Evolutionary conservation across 176 grass and related monocot species (phyloP).

Genomic region (Ampelocalamus luodianensis): DNA sequence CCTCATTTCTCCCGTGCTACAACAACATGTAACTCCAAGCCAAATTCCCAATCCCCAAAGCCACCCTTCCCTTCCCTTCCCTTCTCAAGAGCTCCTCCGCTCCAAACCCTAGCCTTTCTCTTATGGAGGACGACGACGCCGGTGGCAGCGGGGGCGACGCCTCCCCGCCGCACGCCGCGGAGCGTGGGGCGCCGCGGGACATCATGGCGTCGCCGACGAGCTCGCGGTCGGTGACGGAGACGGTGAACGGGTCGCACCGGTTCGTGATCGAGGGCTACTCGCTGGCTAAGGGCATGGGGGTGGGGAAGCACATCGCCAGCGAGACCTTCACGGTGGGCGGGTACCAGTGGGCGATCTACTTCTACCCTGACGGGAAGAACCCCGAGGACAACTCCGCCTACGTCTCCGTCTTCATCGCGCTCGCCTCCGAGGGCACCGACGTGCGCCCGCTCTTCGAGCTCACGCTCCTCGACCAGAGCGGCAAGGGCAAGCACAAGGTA

Average conservation of each 20-base stretch:
- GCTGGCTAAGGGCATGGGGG: constrained; percentile 91
- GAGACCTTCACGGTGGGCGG: constrained; percentile 89
- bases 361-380: constrained; percentile 96
- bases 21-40: background rate
- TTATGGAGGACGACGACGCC: constrained; percentile 52
- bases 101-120: constrained; percentile 43
- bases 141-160: constrained; percentile 53
- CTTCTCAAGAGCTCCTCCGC: background rate
- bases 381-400: constrained; percentile 90
- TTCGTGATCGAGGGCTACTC: constrained; percentile 97
- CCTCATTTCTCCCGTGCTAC: background rate
- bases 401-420: constrained; percentile 92
- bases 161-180: constrained; percentile 56
- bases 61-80: background rate
- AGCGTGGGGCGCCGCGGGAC: constrained; percentile 38
- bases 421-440: constrained; percentile 86
- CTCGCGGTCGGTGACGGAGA: constrained; percentile 89
- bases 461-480: constrained; percentile 89
- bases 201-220: constrained; percentile 76
- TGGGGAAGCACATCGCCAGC: constrained; percentile 95
- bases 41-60: constrained; percentile 39
- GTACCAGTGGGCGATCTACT: constrained; percentile 94
- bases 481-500: constrained; percentile 83
- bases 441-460: constrained; percentile 95
- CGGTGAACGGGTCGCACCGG: constrained; percentile 86